Evolutionary conservation across 202 grass and related monocot species (phyloP).

Genomic region (Carex sylvatica): DNA sequence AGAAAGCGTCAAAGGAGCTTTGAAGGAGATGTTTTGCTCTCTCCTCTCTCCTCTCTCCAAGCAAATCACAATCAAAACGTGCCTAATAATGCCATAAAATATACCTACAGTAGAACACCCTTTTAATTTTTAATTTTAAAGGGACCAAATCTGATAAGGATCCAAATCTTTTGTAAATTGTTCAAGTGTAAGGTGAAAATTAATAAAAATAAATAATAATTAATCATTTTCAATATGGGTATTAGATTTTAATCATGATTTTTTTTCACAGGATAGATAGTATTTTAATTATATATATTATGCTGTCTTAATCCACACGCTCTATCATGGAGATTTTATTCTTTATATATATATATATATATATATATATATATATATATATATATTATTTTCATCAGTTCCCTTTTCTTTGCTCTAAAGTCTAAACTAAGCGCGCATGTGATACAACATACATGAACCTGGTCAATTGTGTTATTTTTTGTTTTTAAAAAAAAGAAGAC

Average conservation of each 20-base stretch:
- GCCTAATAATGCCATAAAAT: neutral
- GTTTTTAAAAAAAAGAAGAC: neutral
- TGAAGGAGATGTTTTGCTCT: no score
- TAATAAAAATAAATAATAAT: no score
- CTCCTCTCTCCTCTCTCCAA: no score
- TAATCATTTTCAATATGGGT: neutral
- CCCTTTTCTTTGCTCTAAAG: neutral
- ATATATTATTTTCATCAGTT: neutral
- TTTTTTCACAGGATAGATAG: no score
- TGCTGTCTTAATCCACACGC: neutral
- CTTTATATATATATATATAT: neutral
- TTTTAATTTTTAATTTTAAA: neutral
- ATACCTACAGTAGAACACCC: neutral
- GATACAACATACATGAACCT: constrained; percentile 4
- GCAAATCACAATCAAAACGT: no score
- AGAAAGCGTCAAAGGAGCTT: no score
- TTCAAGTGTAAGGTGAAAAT: no score
- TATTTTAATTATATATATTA: no score
- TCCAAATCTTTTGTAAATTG: neutral
- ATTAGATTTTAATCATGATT: neutral
- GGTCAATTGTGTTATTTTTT: neutral
- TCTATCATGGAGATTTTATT: neutral
- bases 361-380: neutral
- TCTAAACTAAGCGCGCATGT: neutral
- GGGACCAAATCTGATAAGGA: neutral